phyloP scores from a whole-genome alignment of 306 rosid species.

The Pueraria montana region DNA sequence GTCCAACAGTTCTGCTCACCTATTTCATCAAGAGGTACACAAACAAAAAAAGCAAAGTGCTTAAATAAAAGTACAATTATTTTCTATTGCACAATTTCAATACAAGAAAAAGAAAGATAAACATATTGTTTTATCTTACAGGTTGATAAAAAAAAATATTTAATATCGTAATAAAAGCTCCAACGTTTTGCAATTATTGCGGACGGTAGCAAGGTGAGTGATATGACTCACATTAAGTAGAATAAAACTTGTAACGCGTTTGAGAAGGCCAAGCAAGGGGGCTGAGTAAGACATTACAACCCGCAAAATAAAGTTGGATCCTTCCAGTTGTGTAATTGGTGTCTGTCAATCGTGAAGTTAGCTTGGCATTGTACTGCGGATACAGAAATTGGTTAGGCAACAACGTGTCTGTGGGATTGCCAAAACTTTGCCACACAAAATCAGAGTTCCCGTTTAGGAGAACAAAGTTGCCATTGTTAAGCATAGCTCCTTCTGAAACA shows the following conservation, averaged over 20 bases:
- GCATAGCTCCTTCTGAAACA: conserved; percentile 58
- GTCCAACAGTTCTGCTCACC: no score
- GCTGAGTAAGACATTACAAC: conserved; percentile 46
- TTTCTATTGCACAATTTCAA: no score
- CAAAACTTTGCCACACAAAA: conserved; percentile 68
- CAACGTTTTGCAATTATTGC: no score
- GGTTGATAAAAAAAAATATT: no score
- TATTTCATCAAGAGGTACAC: no score
- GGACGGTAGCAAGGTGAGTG: no score
- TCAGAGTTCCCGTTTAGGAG: conserved; percentile 10
- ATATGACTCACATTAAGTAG: no score
- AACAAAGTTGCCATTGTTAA: conserved; percentile 67
- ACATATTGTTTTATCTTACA: no score
- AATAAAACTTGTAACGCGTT: background rate
- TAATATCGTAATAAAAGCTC: no score
- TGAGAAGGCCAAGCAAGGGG: conserved; percentile 53
- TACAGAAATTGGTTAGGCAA: conserved; percentile 64
- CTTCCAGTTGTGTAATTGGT: conserved; percentile 66
- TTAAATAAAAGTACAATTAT: no score
- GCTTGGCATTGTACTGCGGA: background rate
- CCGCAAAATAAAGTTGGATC: conserved; percentile 54
- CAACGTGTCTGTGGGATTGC: conserved; percentile 68
- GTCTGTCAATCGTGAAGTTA: conserved; percentile 50
- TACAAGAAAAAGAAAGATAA: no score
- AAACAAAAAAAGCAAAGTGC: no score